Base-by-base conservation (phyloP, 2,329 filamentous ascomycete genomes). In the Neofusicoccum sp. region DNA sequence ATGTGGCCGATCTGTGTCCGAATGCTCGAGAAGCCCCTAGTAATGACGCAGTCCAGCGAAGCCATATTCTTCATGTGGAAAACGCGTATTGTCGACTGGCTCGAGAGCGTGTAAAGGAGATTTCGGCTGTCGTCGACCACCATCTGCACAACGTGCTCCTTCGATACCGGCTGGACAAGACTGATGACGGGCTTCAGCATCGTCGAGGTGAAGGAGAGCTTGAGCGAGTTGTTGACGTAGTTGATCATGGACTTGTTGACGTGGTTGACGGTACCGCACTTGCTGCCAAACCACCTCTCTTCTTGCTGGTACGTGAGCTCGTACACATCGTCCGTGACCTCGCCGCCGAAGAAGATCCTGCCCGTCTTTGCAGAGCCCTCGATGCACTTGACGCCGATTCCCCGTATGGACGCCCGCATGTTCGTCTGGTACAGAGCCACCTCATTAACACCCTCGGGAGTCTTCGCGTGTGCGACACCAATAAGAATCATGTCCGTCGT, bases 231-330 rank as follows among this genome's bases (percentile, higher is more conserved):
- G 44, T 59, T 59, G 57, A 59, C 45, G 26, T 61, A 61, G 51
- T 61, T 61, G n/a, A 61, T 26, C 16, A 58, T 38, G 89, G 87
- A 3, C 85, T 86, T 72, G 85, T 88, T 51, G 89, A 73, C 93
- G 73, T 97, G 95, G 71, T 96, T 96, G 64, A 93, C 87, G 76
- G 93, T 96, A 63, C 89, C 87, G 72, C 91, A 96, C 65, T 89
- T 86, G 74, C 87, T 92, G 58, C 90, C 89, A 72, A 99, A 99
- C 95, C 95, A 99, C 68, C 90, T 89, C 76, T 99, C 95, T 74
- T 98, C 92, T 70, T 96, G 92, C 75, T 98, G 93, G 73, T 99
- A 99, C 67, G 89, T 93, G 58, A 99, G 84, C 76, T 99, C 95
- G 73, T 95, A 91, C 49, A 99, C 86, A 68, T 98, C 93, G 65